These are phyloP conservation scores for Quercus phellos DNA, from an alignment of 331 rosid species.

Conservation along the genomic window DNA sequence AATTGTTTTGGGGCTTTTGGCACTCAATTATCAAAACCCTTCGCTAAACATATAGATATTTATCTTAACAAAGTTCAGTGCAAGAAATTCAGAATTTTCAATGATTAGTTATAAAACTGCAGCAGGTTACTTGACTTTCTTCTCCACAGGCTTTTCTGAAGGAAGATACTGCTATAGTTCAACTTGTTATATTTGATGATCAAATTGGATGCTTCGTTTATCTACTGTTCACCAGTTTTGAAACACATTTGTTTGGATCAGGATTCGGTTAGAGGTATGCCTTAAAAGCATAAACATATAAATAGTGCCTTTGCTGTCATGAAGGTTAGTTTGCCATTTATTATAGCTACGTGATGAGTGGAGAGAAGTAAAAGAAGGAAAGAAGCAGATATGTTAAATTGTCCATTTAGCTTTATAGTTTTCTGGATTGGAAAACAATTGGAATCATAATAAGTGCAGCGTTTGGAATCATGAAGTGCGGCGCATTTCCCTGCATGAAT, in stretches of 20 bases:
- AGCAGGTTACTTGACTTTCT: constrained; percentile 87
- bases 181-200: constrained; percentile 95
- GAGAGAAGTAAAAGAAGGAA: constrained; percentile 27
- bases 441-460: constrained; percentile 11
- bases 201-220: constrained; percentile 88
- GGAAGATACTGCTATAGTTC: constrained; percentile 96
- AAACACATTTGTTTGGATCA: constrained; percentile 94
- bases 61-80: constrained; percentile 25
- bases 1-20: constrained; percentile 27
- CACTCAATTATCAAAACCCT: constrained; percentile 22
- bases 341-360: constrained; percentile 36
- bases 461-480: neutral
- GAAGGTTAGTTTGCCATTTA: constrained; percentile 80
- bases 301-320: constrained; percentile 60
- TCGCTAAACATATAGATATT: constrained; percentile 15
- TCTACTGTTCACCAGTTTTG: constrained; percentile 97
- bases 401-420: constrained; percentile 17
- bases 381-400: constrained; percentile 20
- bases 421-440: constrained; percentile 24
- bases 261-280: constrained; percentile 97
- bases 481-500: constrained; percentile 9
- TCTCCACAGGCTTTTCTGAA: constrained; percentile 94
- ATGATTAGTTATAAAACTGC: constrained; percentile 75
- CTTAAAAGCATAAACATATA: constrained; percentile 84
- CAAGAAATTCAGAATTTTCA: constrained; percentile 33